Conservation (phyloP, 495 filamentous ascomycete genomes). For the Lophiostoma macrostomum region DNA sequence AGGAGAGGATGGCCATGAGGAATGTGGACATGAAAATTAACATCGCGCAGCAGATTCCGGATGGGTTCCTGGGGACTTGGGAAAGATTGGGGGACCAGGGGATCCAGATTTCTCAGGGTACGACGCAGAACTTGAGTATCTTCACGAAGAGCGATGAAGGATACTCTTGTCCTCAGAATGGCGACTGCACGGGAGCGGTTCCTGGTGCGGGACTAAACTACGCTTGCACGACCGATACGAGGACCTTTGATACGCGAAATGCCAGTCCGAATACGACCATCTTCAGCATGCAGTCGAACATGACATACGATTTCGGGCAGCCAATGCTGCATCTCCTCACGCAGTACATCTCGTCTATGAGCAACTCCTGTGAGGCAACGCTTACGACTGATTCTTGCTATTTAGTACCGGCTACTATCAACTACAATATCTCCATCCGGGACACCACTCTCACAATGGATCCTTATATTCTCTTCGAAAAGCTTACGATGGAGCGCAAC, state of each 20-base stretch:
- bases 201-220: constrained; percentile 20
- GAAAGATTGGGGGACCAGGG: neutral
- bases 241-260: constrained; percentile 11
- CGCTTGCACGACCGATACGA: neutral
- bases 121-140: constrained; percentile 4
- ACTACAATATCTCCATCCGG: constrained; percentile 18
- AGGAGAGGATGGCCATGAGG: neutral
- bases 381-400: constrained; percentile 23
- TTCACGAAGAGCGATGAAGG: neutral
- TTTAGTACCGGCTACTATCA: constrained; percentile 23
- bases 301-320: constrained; percentile 9
- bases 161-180: constrained; percentile 11
- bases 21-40: constrained; percentile 20
- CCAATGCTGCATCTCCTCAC: constrained; percentile 15
- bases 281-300: constrained; percentile 13
- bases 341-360: constrained; percentile 12
- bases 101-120: neutral
- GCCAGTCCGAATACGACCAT: constrained; percentile 3
- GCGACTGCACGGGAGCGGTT: constrained; percentile 12
- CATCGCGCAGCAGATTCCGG: constrained; percentile 12
- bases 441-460: constrained; percentile 11
- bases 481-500: constrained; percentile 14
- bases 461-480: neutral
- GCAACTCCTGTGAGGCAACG: constrained; percentile 10
- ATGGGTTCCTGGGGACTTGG: constrained; percentile 17